Conservation (phyloP, 768 basidiomycete species). For the Podaxis mareebaensis region DNA sequence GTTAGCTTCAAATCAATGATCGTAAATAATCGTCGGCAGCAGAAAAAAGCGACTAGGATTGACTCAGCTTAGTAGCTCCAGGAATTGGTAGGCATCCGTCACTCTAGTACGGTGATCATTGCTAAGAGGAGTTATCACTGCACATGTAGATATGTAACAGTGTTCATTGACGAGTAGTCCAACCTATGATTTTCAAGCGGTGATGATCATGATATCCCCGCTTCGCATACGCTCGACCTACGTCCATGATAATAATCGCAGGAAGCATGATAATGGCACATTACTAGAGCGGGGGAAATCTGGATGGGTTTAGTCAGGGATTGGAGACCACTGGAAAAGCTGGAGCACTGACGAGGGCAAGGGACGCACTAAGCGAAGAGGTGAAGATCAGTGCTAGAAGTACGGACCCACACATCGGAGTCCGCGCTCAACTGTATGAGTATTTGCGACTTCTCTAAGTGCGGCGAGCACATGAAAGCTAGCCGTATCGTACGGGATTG, state of each 20-base stretch:
- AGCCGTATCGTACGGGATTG: not conserved
- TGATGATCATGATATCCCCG: not conserved
- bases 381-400: not conserved
- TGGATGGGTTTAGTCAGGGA: not conserved
- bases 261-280: not conserved
- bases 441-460: not conserved
- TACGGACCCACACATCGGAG: not conserved
- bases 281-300: not conserved
- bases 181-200: not conserved
- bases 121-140: not conserved
- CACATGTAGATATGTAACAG: slow-evolving; percentile 3
- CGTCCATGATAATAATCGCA: not conserved
- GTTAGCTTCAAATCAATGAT: not conserved
- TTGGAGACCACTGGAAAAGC: not conserved
- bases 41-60: not conserved
- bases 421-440: not conserved
- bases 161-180: not conserved
- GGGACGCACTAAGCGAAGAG: not conserved
- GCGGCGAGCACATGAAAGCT: not conserved
- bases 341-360: not conserved
- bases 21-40: not conserved
- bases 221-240: not conserved
- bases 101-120: not conserved
- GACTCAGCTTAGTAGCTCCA: not conserved
- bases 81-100: not conserved